phyloP scores from a whole-genome alignment of 2,329 filamentous ascomycete species.

The Fusarium globosum region DNA sequence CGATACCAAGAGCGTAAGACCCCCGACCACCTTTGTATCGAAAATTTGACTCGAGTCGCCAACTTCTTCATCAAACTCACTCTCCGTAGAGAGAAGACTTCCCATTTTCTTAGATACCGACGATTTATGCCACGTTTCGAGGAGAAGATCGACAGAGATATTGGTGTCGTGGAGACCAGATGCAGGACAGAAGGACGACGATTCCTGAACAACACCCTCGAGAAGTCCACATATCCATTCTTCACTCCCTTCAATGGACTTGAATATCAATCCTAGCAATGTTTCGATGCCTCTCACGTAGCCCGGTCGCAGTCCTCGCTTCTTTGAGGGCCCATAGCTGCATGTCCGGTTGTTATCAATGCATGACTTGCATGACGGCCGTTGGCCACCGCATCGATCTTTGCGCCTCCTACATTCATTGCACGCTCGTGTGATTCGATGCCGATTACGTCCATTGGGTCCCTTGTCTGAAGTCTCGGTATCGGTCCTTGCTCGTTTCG shows the following conservation, averaged over 20 bases:
- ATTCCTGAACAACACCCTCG: accelerated
- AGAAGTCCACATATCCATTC: not conserved
- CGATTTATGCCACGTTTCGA: slow-evolving; percentile 15
- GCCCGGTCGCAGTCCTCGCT: not conserved
- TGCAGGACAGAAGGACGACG: accelerated
- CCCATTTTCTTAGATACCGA: not conserved
- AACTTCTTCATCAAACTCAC: not conserved
- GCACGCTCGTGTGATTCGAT: slow-evolving; percentile 13
- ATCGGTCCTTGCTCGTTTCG: slow-evolving; percentile 5
- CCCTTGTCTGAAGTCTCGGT: not conserved
- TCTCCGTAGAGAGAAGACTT: not conserved
- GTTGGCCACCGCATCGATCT: slow-evolving; percentile 4
- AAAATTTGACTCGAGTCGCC: not conserved
- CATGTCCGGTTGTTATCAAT: not conserved
- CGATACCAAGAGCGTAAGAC: not conserved
- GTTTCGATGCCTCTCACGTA: slow-evolving; percentile 18
- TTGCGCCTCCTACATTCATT: slow-evolving; percentile 9
- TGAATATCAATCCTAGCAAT: not conserved
- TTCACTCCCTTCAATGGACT: not conserved
- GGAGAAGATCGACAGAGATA: not conserved
- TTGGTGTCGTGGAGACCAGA: accelerated
- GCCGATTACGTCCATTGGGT: not conserved
- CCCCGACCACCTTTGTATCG: not conserved
- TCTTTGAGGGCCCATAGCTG: slow-evolving; percentile 16
- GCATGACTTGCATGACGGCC: not conserved